Evolutionary conservation across 1,284 basidiomycete species (phyloP).

Genomic region (Ganoderma lucidum): DNA sequence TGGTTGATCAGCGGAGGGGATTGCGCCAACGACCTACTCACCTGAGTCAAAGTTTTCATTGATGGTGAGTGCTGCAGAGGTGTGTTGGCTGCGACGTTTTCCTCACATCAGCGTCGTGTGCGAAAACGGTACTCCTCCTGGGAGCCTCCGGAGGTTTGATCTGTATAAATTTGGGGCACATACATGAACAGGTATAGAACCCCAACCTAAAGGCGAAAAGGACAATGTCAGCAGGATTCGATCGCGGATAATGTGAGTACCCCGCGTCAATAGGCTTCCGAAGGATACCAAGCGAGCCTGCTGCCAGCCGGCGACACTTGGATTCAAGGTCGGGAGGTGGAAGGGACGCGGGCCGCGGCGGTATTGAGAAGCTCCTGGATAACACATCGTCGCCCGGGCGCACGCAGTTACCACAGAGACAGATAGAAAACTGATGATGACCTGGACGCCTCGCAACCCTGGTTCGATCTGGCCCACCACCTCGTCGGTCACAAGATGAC

Average conservation of each 20-base stretch:
- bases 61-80: constrained; percentile 87
- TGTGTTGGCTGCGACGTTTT: constrained; percentile 75
- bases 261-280: not conserved
- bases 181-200: constrained; percentile 83
- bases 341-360: not conserved
- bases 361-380: not conserved
- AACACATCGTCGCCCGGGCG: not conserved
- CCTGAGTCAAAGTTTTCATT: constrained; percentile 88
- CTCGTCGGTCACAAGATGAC: constrained; percentile 89
- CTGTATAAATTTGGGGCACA: constrained; percentile 35
- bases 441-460: constrained; percentile 78
- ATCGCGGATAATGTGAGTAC: not conserved
- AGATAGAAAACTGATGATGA: constrained; percentile 37
- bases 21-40: constrained; percentile 10
- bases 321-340: not conserved
- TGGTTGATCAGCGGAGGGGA: not conserved
- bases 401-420: constrained; percentile 32
- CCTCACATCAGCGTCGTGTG: not conserved
- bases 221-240: constrained; percentile 10
- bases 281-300: not conserved
- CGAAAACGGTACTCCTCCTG: not conserved
- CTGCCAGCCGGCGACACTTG: not conserved
- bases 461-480: constrained; percentile 75
- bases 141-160: not conserved
- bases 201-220: constrained; percentile 57